Evolutionary conservation across 192 early-diverging fungal species (phyloP).

Genomic region (Fimicolochytrium jonesii): DNA sequence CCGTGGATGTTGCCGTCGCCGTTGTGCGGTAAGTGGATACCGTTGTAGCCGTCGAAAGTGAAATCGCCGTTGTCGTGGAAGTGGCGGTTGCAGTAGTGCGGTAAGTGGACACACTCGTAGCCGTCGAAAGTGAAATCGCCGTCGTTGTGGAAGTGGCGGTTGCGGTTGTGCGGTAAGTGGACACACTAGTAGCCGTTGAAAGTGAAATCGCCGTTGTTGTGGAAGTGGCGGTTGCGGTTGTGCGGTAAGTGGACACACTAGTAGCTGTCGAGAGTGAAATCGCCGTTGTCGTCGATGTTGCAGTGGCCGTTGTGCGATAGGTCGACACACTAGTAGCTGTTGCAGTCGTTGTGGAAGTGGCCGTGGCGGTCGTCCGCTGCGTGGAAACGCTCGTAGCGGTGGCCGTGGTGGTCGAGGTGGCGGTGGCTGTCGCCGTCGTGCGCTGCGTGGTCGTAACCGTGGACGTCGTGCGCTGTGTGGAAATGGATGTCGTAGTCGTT

Average conservation of each 20-base stretch:
- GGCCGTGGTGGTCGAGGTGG: neutral
- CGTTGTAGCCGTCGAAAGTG: neutral
- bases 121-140: neutral
- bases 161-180: neutral
- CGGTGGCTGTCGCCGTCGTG: neutral
- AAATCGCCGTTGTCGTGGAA: neutral
- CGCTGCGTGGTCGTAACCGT: neutral
- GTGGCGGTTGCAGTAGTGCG: neutral
- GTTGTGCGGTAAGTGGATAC: neutral
- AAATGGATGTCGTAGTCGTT: too few relatives aligned
- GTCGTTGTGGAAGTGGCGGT: neutral
- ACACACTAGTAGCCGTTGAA: neutral
- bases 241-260: neutral
- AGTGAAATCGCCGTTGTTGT: too few relatives aligned
- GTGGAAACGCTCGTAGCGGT: neutral
- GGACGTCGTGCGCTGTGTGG: too few relatives aligned
- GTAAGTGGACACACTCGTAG: neutral
- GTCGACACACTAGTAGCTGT: neutral
- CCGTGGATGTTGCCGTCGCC: neutral
- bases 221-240: neutral
- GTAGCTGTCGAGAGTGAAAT: neutral
- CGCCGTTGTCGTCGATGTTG: neutral
- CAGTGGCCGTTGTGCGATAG: neutral
- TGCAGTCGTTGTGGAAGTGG: neutral
- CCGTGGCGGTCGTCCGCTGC: neutral